phyloP scores from a whole-genome alignment of 768 basidiomycete genomes.

The Trametopsis cervina region DNA sequence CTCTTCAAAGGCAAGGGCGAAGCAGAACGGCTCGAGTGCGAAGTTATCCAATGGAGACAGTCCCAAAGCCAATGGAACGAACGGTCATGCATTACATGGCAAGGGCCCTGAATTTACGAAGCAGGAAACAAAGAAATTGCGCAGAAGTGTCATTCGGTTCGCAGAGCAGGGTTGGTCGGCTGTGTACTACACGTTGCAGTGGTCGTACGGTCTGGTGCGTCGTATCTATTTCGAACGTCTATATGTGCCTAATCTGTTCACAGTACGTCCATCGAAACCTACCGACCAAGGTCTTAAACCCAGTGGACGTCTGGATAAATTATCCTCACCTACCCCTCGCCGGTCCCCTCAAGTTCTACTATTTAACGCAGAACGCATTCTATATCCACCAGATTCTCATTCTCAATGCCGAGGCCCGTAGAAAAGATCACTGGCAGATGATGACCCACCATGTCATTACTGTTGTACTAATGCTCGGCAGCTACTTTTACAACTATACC shows the following conservation, averaged over 20 bases:
- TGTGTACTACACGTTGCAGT: conserved; percentile 73
- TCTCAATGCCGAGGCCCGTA: conserved; percentile 84
- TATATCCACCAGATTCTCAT: conserved; percentile 90
- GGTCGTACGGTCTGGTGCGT: conserved; percentile 78
- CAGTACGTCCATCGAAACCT: conserved; percentile 79
- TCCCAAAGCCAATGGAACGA: conserved; percentile 27
- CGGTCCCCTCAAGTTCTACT: conserved; percentile 84
- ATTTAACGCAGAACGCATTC: conserved; percentile 79
- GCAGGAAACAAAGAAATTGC: conserved; percentile 53
- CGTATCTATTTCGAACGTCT: conserved; percentile 8
- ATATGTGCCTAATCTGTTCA: conserved; percentile 5
- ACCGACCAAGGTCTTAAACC: conserved; percentile 58
- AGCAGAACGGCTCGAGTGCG: conserved; percentile 18
- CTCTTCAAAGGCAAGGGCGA: conserved; percentile 16
- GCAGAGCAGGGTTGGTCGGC: conserved; percentile 94
- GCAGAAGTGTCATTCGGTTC: conserved; percentile 76
- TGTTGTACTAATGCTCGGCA: conserved; percentile 63
- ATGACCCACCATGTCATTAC: conserved; percentile 94
- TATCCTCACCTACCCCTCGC: conserved; percentile 83
- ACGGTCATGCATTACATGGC: conserved; percentile 22
- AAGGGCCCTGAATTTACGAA: conserved; percentile 15
- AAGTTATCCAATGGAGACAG: conserved; percentile 18
- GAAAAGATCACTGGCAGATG: conserved; percentile 96
- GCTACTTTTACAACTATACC: conserved; percentile 81
- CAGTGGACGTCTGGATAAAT: conserved; percentile 61